phyloP scores from a whole-genome alignment of 495 filamentous ascomycete species.

The Penicillium diatomitis region DNA sequence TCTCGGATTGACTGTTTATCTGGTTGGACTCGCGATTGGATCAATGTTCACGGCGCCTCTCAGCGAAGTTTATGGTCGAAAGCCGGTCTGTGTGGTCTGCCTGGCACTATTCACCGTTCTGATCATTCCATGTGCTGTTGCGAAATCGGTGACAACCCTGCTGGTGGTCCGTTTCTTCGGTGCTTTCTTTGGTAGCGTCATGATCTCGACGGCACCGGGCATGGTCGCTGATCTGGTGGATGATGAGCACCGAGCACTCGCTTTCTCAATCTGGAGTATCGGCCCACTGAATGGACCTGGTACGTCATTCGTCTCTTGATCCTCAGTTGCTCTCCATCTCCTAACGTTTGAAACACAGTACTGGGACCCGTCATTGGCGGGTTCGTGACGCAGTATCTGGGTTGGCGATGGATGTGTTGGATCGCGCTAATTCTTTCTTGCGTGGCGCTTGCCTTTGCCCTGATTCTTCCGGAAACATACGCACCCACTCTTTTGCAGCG shows the following conservation, averaged over 20 bases:
- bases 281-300: constrained; percentile 70
- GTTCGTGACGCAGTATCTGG: constrained; percentile 60
- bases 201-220: constrained; percentile 75
- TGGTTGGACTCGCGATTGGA: constrained; percentile 56
- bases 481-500: constrained; percentile 60
- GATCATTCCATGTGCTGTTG: constrained; percentile 63
- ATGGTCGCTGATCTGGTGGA: constrained; percentile 72
- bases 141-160: constrained; percentile 52
- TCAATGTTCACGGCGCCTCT: constrained; percentile 67
- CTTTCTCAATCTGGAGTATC: constrained; percentile 66
- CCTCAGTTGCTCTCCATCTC: too few relatives aligned
- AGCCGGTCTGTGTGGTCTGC: constrained; percentile 59
- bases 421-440: constrained; percentile 61
- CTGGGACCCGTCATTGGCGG: constrained; percentile 60
- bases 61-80: constrained; percentile 70
- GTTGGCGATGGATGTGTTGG: constrained; percentile 84
- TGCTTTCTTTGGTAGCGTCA: constrained; percentile 66
- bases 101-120: constrained; percentile 54
- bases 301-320: constrained; percentile 1
- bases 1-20: constrained; percentile 71
- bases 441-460: constrained; percentile 41
- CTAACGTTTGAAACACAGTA: constrained; percentile 4
- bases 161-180: constrained; percentile 67
- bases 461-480: constrained; percentile 65
- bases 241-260: constrained; percentile 59